A percentile compares a stretch with the other conserved stretches of the same genome.
Conservation (phyloP, 1,284 basidiomycete genomes). For the Wolfiporia cocos region DNA sequence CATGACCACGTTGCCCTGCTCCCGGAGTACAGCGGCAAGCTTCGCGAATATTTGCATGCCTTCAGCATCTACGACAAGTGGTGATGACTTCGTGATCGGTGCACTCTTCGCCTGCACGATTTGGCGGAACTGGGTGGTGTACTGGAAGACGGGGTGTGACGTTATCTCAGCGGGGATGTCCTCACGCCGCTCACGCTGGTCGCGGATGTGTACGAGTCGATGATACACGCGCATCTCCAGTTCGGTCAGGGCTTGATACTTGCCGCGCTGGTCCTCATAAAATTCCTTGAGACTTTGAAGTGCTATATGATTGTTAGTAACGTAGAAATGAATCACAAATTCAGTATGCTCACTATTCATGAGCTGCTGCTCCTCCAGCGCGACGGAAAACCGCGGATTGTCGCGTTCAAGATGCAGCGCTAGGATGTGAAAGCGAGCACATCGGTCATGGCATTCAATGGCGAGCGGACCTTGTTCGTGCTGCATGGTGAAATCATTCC, state of each 20-base stretch:
- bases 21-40: constrained; percentile 47
- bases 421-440: constrained; percentile 91
- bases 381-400: constrained; percentile 55
- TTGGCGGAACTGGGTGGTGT: constrained; percentile 76
- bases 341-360: constrained; percentile 69
- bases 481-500: constrained; percentile 95
- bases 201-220: constrained; percentile 85
- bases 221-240: constrained; percentile 97
- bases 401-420: constrained; percentile 74
- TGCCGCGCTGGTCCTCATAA: constrained; percentile 78
- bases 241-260: constrained; percentile 72
- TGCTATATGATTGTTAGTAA: too few relatives aligned
- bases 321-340: too few relatives aligned
- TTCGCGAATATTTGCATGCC: constrained; percentile 66
- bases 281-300: constrained; percentile 90
- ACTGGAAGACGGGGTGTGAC: constrained; percentile 70
- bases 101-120: constrained; percentile 79
- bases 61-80: constrained; percentile 51
- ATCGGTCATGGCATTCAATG: constrained; percentile 90
- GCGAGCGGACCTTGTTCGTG: constrained; percentile 73
- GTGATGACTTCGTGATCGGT: constrained; percentile 64
- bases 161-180: constrained; percentile 74
- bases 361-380: constrained; percentile 83
- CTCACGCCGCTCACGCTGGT: constrained; percentile 76
- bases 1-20: constrained; percentile 59